Percentiles rank a stretch among this genome's conserved stretches.
These are phyloP conservation scores for Podaxis sp. DNA, from an alignment of 768 basidiomycete genomes.

Conservation along the genomic window DNA sequence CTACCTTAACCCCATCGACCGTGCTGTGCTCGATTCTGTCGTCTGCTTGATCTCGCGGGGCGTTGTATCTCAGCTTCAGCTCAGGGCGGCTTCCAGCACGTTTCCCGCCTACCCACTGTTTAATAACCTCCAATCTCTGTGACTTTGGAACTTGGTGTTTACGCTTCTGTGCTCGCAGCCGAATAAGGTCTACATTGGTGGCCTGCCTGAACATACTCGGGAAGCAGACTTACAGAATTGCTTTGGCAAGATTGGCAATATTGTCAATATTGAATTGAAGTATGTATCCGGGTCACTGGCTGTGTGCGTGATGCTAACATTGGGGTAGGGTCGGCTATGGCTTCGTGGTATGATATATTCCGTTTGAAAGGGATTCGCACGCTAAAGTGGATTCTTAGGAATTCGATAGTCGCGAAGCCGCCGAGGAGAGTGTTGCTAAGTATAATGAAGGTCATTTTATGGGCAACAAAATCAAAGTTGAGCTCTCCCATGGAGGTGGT, in stretches of 20 bases:
- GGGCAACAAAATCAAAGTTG: constrained; percentile 91
- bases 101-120: constrained; percentile 36
- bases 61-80: constrained; percentile 16
- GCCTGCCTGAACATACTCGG: constrained; percentile 83
- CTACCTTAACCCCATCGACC: constrained; percentile 19
- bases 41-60: constrained; percentile 32
- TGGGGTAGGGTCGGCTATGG: constrained; percentile 75
- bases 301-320: constrained; percentile 17
- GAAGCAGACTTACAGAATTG: constrained; percentile 84
- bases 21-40: constrained; percentile 19
- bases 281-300: constrained; percentile 37
- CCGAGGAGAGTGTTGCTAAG: constrained; percentile 84
- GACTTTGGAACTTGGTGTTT: constrained; percentile 59
- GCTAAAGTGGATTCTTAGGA: constrained; percentile 47
- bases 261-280: constrained; percentile 82
- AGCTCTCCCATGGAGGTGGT: constrained; percentile 82
- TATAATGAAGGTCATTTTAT: constrained; percentile 90
- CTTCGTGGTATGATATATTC: constrained; percentile 68
- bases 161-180: constrained; percentile 72
- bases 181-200: constrained; percentile 92
- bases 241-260: constrained; percentile 82
- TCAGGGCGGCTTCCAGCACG: constrained; percentile 12
- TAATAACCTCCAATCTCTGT: constrained; percentile 38
- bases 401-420: constrained; percentile 79
- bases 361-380: background rate